These are phyloP conservation scores for Umbelopsis isabellina DNA, from an alignment of 192 early-diverging fungal species.

Conservation along the genomic window DNA sequence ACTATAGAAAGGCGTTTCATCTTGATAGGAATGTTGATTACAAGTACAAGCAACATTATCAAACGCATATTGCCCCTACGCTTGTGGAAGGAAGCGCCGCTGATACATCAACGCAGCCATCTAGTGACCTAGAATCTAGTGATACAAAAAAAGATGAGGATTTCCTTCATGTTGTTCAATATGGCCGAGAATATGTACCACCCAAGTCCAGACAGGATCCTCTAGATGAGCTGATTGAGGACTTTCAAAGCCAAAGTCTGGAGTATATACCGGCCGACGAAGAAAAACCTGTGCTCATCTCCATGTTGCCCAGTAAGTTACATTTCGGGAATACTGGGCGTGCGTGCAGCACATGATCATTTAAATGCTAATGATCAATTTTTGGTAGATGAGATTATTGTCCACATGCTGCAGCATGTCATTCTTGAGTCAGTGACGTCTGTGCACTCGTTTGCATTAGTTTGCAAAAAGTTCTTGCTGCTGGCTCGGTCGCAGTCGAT, in stretches of 20 bases:
- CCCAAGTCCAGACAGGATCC: neutral
- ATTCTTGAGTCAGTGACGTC: conserved; percentile 29
- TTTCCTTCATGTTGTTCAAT: conserved; percentile 17
- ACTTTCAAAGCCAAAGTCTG: conserved; percentile 21
- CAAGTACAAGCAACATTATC: conserved; percentile 34
- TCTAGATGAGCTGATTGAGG: conserved; percentile 19
- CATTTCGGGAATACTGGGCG: neutral
- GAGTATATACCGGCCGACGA: conserved; percentile 30
- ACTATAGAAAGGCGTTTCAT: conserved; percentile 41
- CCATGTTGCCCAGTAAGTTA: conserved; percentile 41
- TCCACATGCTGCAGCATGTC: conserved; percentile 30
- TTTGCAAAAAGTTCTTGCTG: conserved; percentile 43
- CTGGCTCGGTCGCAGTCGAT: conserved; percentile 33
- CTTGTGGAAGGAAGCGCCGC: neutral
- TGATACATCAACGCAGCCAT: neutral
- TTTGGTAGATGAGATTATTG: conserved; percentile 34
- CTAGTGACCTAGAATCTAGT: neutral
- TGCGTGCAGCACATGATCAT: neutral
- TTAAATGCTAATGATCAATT: neutral
- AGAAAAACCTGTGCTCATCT: conserved; percentile 37
- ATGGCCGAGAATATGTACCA: conserved; percentile 5
- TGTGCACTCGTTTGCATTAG: conserved; percentile 36
- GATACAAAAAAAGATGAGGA: conserved; percentile 19
- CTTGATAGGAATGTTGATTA: conserved; percentile 36
- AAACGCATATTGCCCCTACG: conserved; percentile 15